phyloP scores from a whole-genome alignment of 345 rosid species.

The Salix viminalis region DNA sequence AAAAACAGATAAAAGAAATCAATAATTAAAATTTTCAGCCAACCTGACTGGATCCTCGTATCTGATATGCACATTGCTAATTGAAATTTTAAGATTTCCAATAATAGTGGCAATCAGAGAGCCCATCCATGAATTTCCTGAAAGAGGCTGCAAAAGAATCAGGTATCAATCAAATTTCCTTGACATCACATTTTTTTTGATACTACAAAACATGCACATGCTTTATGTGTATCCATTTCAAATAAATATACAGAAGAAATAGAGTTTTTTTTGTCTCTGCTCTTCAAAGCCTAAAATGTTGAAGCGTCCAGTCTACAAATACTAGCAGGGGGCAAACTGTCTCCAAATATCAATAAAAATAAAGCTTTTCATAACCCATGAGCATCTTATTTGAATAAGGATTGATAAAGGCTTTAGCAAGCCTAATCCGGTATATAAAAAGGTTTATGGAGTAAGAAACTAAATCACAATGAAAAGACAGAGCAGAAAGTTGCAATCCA shows the following conservation, averaged over 20 bases:
- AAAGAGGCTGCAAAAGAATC: constrained; percentile 55
- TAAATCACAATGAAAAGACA: constrained; percentile 5
- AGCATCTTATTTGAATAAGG: background rate
- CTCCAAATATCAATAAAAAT: background rate
- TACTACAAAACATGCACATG: background rate
- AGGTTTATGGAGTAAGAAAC: background rate
- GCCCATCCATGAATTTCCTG: constrained; percentile 93
- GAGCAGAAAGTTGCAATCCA: constrained; percentile 27
- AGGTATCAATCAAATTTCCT: constrained; percentile 20
- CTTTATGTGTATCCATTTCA: too few species aligned
- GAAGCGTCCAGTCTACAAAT: background rate
- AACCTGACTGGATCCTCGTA: constrained; percentile 89
- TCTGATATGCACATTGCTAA: constrained; percentile 97
- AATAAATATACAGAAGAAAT: too few species aligned
- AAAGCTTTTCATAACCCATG: background rate
- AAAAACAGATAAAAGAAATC: background rate
- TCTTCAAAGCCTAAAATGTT: background rate
- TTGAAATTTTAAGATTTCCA: constrained; percentile 95
- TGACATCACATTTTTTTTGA: background rate
- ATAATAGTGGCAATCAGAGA: constrained; percentile 88
- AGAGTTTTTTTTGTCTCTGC: background rate
- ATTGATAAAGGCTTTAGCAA: background rate
- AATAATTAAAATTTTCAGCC: constrained; percentile 22
- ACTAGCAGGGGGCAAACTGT: background rate
- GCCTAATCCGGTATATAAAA: background rate